Base-by-base conservation (phyloP, 2,329 filamentous ascomycete genomes). In the Penicillium sp. region DNA sequence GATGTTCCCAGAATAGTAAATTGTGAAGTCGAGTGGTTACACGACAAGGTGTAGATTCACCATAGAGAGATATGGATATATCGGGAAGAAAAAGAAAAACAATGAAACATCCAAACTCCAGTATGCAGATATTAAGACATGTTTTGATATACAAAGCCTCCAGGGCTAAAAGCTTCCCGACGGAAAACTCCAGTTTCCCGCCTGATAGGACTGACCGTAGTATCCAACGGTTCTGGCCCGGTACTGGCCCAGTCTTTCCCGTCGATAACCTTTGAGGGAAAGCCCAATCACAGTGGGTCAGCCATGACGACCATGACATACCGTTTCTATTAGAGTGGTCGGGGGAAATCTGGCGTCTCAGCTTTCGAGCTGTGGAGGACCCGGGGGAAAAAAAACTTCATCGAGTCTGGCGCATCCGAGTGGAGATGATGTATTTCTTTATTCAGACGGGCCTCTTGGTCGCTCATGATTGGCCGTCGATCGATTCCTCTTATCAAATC, bases 151-250 rank as follows among this genome's bases (percentile, higher is more conserved):
- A 70, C 65, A 70, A 58, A 57, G 55, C 57, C 62, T 58, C 56
- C 57, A 60, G 45, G 47, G 35, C 49, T 43, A 43, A 55, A 50
- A 3, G 64, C 69, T 73, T 72, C 58, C 70, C 71, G 70, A 50
- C 70, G 71, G 71, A 61, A 70, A 73, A 72, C 63, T 48, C 16
- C 14, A 56, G 62, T 72, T 73, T 72, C 60, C 70, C 71, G 70
- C 49, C 63, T 63, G 63, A 67, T 61, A 60, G 51, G 55, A 47
- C 38, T 47, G 16, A 42, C 31, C 40, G 50, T 37, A 26, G 37
- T 20, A 32, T 39, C 62, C 62, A 63, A 63, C 59, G 55, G 53
- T 60, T 67, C 65, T 65, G 60, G 61, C 53, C 62, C 59, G 55
- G 53, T 60, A 66, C 65, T 65, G 60, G 61, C 53, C 62, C 56